phyloP scores from a whole-genome alignment of 495 filamentous ascomycete species.

The Echria macrotheca region DNA sequence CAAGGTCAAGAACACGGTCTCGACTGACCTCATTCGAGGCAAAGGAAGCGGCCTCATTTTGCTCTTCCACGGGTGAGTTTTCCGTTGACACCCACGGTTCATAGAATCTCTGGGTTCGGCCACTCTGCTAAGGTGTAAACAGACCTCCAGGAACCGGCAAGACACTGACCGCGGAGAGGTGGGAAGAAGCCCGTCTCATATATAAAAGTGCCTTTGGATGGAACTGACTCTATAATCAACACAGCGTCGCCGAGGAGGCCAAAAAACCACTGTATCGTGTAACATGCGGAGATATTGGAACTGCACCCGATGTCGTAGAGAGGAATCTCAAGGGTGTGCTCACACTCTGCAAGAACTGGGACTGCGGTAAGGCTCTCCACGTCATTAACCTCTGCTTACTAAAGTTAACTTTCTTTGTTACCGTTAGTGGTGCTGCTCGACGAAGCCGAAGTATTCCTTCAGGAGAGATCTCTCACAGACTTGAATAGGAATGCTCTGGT shows the following conservation, averaged over 20 bases:
- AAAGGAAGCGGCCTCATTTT: conserved; percentile 26
- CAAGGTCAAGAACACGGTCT: conserved; percentile 22
- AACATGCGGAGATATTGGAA: conserved; percentile 46
- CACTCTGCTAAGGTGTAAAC: too few species aligned
- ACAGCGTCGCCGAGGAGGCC: conserved; percentile 41
- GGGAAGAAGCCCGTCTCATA: not conserved
- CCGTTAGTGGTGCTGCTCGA: not conserved
- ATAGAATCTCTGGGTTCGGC: too few species aligned
- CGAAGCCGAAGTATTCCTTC: conserved; percentile 36
- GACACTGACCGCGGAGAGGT: not conserved
- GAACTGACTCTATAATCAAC: not conserved
- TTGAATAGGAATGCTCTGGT: conserved; percentile 42
- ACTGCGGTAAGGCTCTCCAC: not conserved
- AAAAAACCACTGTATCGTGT: conserved; percentile 44
- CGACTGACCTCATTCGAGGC: conserved; percentile 21
- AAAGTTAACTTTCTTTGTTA: not conserved
- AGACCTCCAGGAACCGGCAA: not conserved
- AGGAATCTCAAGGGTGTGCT: conserved; percentile 37
- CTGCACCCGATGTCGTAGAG: conserved; percentile 20
- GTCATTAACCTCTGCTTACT: not conserved
- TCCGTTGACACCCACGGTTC: too few species aligned
- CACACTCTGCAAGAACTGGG: conserved; percentile 37
- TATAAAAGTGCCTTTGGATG: not conserved
- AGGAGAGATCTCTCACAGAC: conserved; percentile 32
- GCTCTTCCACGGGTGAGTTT: not conserved